A percentile compares a stretch with the other conserved stretches of the same genome.
phyloP scores from a whole-genome alignment of 257 asterid species.

The Petrea volubilis region DNA sequence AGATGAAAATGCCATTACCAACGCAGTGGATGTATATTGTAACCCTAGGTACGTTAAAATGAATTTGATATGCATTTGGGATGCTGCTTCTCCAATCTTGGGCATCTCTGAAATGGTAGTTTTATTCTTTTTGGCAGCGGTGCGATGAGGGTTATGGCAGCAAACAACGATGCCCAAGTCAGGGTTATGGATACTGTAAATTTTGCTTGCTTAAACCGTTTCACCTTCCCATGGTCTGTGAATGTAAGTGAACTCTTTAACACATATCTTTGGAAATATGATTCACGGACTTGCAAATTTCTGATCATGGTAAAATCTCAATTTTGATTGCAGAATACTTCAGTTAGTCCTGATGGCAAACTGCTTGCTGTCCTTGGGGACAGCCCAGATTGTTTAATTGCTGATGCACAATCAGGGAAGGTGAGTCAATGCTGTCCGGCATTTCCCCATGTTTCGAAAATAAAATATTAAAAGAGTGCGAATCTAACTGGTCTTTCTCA shows the following conservation, averaged over 20 bases:
- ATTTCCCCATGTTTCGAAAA: too few species aligned
- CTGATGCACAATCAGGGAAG: conserved; percentile 59
- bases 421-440: too few species aligned
- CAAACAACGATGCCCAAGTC: conserved; percentile 84
- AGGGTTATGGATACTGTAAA: conserved; percentile 60
- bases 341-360: conserved; percentile 66
- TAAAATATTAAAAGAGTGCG: too few species aligned
- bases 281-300: neutral
- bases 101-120: neutral
- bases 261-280: neutral
- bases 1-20: conserved; percentile 68
- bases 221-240: conserved; percentile 89
- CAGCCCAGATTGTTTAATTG: conserved; percentile 52
- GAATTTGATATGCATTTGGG: neutral
- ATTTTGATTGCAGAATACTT: conserved; percentile 50
- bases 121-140: conserved; percentile 48
- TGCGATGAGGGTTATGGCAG: conserved; percentile 58
- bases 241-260: conserved; percentile 54
- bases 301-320: neutral
- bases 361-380: conserved; percentile 73
- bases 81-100: neutral
- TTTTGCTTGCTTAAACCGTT: conserved; percentile 48
- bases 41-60: conserved; percentile 43
- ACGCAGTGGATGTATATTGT: conserved; percentile 60
- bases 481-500: too few species aligned